These are phyloP conservation scores for Cladophialophora yegresii DNA, from an alignment of 2,329 filamentous ascomycete genomes.

Conservation along the genomic window DNA sequence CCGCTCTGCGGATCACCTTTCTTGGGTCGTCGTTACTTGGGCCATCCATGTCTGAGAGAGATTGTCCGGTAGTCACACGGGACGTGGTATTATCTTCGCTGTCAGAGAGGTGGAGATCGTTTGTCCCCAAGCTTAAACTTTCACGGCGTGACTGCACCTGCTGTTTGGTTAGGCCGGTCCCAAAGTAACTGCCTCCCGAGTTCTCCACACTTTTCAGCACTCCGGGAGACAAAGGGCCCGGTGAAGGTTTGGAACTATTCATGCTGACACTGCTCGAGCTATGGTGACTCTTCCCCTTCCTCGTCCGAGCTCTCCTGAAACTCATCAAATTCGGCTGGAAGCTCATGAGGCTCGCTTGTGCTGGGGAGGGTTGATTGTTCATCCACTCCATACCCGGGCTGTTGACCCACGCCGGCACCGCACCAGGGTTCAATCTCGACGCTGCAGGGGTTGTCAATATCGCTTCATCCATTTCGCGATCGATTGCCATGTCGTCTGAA, in stretches of 20 bases:
- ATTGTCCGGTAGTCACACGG: slow-evolving; percentile 40
- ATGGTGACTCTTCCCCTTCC: slow-evolving; percentile 62
- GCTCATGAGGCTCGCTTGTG: slow-evolving; percentile 74
- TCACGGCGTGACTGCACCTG: slow-evolving; percentile 67
- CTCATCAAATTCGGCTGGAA: slow-evolving; percentile 78
- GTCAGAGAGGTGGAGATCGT: slow-evolving; percentile 77
- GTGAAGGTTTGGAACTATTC: slow-evolving; percentile 67
- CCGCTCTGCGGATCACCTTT: slow-evolving; percentile 76
- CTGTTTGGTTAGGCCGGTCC: slow-evolving; percentile 51
- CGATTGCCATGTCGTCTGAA: slow-evolving; percentile 58
- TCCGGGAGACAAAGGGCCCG: slow-evolving; percentile 76
- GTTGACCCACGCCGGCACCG: slow-evolving; percentile 51
- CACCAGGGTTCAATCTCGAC: slow-evolving; percentile 56
- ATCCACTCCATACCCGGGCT: slow-evolving; percentile 65
- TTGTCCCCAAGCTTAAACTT: slow-evolving; percentile 86
- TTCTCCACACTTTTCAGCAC: slow-evolving; percentile 59
- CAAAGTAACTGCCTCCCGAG: slow-evolving; percentile 57
- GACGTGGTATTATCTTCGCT: slow-evolving; percentile 67
- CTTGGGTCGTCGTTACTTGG: slow-evolving; percentile 51
- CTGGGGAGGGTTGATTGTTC: slow-evolving; percentile 61
- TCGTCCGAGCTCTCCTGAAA: slow-evolving; percentile 66
- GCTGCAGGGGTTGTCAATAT: slow-evolving; percentile 83
- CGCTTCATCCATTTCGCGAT: slow-evolving; percentile 72
- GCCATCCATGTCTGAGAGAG: slow-evolving; percentile 38
- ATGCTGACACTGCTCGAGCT: slow-evolving; percentile 70